Percentiles rank a stretch among this genome's conserved stretches.
These are phyloP conservation scores for Apodospora peruviana DNA, from an alignment of 495 filamentous ascomycete species.

Conservation along the genomic window DNA sequence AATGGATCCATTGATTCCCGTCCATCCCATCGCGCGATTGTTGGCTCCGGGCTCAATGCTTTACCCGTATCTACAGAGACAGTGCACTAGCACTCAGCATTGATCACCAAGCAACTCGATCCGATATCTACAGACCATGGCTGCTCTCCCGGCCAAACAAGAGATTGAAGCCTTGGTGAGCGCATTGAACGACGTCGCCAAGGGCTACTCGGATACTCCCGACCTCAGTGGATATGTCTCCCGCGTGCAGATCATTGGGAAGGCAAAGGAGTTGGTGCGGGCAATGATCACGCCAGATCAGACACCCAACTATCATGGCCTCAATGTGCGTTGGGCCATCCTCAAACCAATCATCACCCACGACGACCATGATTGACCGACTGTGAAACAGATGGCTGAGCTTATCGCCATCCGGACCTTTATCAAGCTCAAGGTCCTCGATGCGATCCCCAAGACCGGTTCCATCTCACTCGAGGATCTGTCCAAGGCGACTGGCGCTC, in stretches of 20 bases:
- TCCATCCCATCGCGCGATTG: no score
- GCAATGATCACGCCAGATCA: slow-evolving; percentile 9
- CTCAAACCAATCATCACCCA: no score
- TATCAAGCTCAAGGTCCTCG: slow-evolving; percentile 15
- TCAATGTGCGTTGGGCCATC: slow-evolving; percentile 9
- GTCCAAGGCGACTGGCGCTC: slow-evolving; percentile 12
- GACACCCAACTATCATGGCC: slow-evolving; percentile 16
- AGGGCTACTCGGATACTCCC: slow-evolving; percentile 7
- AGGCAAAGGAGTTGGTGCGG: slow-evolving; percentile 10
- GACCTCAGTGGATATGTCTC: slow-evolving; percentile 13
- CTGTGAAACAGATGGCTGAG: slow-evolving; percentile 14
- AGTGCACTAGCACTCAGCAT: no score
- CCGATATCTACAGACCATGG: no score
- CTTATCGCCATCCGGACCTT: slow-evolving; percentile 16
- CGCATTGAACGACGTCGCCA: slow-evolving; percentile 4
- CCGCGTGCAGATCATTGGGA: slow-evolving; percentile 9
- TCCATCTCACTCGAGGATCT: slow-evolving; percentile 13
- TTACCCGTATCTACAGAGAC: no score
- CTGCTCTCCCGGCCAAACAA: slow-evolving; percentile 9
- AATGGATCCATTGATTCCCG: no score
- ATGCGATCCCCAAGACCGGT: slow-evolving; percentile 14
- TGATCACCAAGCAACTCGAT: no score
- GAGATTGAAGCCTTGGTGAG: slow-evolving; percentile 11
- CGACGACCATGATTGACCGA: background rate
- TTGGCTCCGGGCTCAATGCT: no score